These are phyloP conservation scores for Solanum megistacrolobum DNA, from an alignment of 257 asterid species.

Conservation along the genomic window DNA sequence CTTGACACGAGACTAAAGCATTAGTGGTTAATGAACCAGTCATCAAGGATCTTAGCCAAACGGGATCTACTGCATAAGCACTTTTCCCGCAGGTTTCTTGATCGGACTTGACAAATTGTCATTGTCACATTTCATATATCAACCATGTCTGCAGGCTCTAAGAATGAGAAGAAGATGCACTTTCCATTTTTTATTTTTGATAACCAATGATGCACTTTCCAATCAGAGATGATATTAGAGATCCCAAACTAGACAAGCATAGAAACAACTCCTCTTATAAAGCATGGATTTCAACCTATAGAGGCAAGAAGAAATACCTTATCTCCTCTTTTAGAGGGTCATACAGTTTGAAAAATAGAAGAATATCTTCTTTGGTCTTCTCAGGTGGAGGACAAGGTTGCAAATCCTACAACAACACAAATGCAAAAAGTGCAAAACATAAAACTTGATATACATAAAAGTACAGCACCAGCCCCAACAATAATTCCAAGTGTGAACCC, in stretches of 20 bases:
- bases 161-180: neutral
- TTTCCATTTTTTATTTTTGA: neutral
- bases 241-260: neutral
- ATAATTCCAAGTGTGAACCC: neutral
- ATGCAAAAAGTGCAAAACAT: neutral
- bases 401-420: slow-evolving; percentile 33
- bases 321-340: slow-evolving; percentile 68
- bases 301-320: slow-evolving; percentile 24
- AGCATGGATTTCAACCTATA: neutral
- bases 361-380: slow-evolving; percentile 63
- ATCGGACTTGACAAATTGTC: neutral
- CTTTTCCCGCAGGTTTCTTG: neutral
- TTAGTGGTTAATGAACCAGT: neutral
- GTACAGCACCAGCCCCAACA: neutral
- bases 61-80: neutral
- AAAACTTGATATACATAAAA: neutral
- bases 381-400: slow-evolving; percentile 51
- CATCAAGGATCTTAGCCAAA: neutral
- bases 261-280: neutral
- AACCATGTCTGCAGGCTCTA: neutral
- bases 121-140: neutral
- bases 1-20: neutral
- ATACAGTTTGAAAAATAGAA: slow-evolving; percentile 63
- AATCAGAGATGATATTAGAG: neutral
- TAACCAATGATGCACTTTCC: neutral